Percentiles rank a stretch among this genome's conserved stretches.
phyloP scores from a whole-genome alignment of 1,139 yeast species.

The Saccharomyces hybrid region DNA sequence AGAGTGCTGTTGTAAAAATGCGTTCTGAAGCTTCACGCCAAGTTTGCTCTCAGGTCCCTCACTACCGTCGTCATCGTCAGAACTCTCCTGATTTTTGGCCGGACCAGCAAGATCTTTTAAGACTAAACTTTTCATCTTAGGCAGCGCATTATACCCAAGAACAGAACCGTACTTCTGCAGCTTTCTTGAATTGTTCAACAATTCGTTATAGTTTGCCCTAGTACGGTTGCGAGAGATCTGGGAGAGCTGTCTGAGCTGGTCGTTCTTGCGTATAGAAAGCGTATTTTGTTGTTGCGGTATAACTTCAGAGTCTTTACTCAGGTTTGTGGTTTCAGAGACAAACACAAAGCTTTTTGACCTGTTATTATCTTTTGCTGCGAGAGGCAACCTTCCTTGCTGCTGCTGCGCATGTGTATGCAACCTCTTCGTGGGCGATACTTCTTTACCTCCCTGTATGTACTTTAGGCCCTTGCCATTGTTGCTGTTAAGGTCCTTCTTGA shows the following conservation, averaged over 20 bases:
- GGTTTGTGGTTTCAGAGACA: background rate
- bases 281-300: slow-evolving; percentile 4
- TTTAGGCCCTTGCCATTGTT: slow-evolving; percentile 1
- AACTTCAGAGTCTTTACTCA: slow-evolving; percentile 1
- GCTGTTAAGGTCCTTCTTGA: slow-evolving; percentile 2
- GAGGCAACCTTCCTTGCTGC: slow-evolving; percentile 21
- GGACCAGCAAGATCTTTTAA: slow-evolving; percentile 25
- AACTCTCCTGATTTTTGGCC: slow-evolving; percentile 11
- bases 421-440: slow-evolving; percentile 10
- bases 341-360: slow-evolving; percentile 11
- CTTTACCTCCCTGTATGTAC: slow-evolving; percentile 7
- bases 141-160: slow-evolving; percentile 20
- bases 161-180: slow-evolving; percentile 32
- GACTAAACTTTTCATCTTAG: slow-evolving; percentile 27
- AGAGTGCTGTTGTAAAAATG: slow-evolving; percentile 6
- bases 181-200: slow-evolving; percentile 19
- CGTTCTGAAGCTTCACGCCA: slow-evolving; percentile 15
- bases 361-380: slow-evolving; percentile 30
- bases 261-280: background rate
- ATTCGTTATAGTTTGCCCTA: slow-evolving; percentile 8
- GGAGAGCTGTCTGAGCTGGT: background rate
- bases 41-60: slow-evolving; percentile 20
- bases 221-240: slow-evolving; percentile 1
- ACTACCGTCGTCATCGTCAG: slow-evolving; percentile 18
- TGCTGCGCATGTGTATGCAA: background rate